Percentiles rank a stretch among this genome's conserved stretches.
Conservation (phyloP, 1,139 yeast genomes). For the Yamadazyma atlantica region DNA sequence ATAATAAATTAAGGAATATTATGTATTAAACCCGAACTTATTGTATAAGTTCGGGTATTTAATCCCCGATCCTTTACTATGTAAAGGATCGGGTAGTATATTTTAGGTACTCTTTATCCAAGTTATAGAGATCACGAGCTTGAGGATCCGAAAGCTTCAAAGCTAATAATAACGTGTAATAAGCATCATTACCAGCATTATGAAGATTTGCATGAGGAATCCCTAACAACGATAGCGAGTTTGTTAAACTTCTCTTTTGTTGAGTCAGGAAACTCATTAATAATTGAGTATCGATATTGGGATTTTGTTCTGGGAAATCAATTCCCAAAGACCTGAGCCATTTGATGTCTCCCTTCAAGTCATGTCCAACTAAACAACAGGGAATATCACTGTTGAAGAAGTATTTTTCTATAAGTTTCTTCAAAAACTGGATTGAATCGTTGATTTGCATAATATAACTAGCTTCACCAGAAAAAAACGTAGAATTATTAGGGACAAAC, state of each 20-base stretch:
- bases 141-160: slow-evolving; percentile 55
- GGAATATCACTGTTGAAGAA: slow-evolving; percentile 19
- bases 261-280: slow-evolving; percentile 29
- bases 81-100: too few relatives aligned
- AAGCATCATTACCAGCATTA: slow-evolving; percentile 85
- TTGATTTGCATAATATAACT: slow-evolving; percentile 42
- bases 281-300: slow-evolving; percentile 51
- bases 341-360: slow-evolving; percentile 57
- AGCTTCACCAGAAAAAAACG: slow-evolving; percentile 54
- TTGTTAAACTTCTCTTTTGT: slow-evolving; percentile 48
- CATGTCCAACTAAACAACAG: slow-evolving; percentile 65
- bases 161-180: slow-evolving; percentile 58
- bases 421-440: slow-evolving; percentile 40
- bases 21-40: too few relatives aligned
- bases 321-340: slow-evolving; percentile 54
- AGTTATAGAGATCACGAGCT: slow-evolving; percentile 29
- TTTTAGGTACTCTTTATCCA: slow-evolving; percentile 23
- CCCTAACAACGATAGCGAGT: slow-evolving; percentile 47
- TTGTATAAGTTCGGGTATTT: too few relatives aligned
- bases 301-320: slow-evolving; percentile 35
- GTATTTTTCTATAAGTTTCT: slow-evolving; percentile 43
- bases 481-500: slow-evolving; percentile 63
- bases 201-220: slow-evolving; percentile 68
- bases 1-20: too few relatives aligned
- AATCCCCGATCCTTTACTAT: too few relatives aligned